Percentiles rank a stretch among this genome's conserved stretches.
Conservation (phyloP, 1,139 yeast species). For the Neolecta irregularis region DNA sequence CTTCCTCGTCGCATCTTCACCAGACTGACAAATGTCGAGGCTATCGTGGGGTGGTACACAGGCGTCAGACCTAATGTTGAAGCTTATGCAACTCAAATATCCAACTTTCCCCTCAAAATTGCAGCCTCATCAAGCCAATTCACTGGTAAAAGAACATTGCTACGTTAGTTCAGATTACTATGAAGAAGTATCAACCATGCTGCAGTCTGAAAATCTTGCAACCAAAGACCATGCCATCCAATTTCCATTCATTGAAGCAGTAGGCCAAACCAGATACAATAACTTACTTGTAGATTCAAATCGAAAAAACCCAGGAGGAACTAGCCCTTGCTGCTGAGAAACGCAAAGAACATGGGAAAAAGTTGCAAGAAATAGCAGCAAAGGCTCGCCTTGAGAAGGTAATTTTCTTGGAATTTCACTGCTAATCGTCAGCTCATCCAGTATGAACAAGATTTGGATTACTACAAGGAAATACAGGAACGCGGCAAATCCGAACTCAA, state of each 20-base stretch:
- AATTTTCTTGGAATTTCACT: too few relatives aligned
- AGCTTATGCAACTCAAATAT: slow-evolving; percentile 60
- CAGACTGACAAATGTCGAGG: neutral
- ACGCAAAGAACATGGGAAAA: slow-evolving; percentile 69
- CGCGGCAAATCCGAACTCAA: slow-evolving; percentile 36
- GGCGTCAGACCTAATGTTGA: slow-evolving; percentile 47
- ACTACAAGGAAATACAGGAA: slow-evolving; percentile 34
- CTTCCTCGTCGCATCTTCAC: neutral
- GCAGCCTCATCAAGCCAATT: slow-evolving; percentile 45
- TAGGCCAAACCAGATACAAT: too few relatives aligned
- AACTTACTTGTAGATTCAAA: too few relatives aligned
- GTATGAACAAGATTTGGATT: slow-evolving; percentile 1
- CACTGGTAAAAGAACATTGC: slow-evolving; percentile 59
- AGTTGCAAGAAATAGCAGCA: slow-evolving; percentile 87
- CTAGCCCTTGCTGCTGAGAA: slow-evolving; percentile 60
- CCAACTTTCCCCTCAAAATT: slow-evolving; percentile 79
- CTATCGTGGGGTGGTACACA: slow-evolving; percentile 87
- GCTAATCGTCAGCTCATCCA: too few relatives aligned
- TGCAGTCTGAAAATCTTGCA: slow-evolving; percentile 52
- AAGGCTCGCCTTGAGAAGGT: slow-evolving; percentile 67
- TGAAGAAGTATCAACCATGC: slow-evolving; percentile 40
- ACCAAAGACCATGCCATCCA: slow-evolving; percentile 60
- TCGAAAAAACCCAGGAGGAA: slow-evolving; percentile 74
- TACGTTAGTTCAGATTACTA: slow-evolving; percentile 51
- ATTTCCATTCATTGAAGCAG: slow-evolving; percentile 56